Evolutionary conservation across 371 early-diverging fungal genomes (phyloP).

Genomic region (Mortierella sp.): DNA sequence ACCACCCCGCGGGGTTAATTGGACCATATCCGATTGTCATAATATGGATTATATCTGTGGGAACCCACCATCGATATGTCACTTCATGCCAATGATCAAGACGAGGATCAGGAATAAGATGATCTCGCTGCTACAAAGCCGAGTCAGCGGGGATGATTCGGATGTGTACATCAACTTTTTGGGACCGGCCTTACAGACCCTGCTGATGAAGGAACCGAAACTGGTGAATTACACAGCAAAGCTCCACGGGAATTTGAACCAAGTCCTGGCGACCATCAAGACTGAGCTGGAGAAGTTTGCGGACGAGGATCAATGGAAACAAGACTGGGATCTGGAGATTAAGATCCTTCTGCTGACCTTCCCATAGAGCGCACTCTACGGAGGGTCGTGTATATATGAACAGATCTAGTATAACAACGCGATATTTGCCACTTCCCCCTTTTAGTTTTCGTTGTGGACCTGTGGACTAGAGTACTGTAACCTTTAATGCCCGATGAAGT

Average conservation of each 20-base stretch:
- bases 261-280: constrained; percentile 16
- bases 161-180: constrained; percentile 40
- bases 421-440: too few relatives aligned
- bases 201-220: constrained; percentile 12
- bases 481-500: too few relatives aligned
- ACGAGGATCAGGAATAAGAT: constrained; percentile 20
- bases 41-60: constrained; percentile 73
- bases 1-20: constrained; percentile 64
- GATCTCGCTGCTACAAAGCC: neutral
- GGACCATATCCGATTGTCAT: constrained; percentile 67
- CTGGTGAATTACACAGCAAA: constrained; percentile 5
- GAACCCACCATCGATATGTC: constrained; percentile 73
- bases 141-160: constrained; percentile 28
- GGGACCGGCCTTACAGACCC: constrained; percentile 14
- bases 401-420: too few relatives aligned
- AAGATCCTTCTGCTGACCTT: constrained; percentile 31
- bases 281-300: constrained; percentile 10
- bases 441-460: too few relatives aligned
- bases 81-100: constrained; percentile 60
- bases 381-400: too few relatives aligned
- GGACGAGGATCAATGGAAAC: constrained; percentile 17
- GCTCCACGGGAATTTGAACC: constrained; percentile 40
- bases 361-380: too few relatives aligned
- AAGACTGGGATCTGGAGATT: constrained; percentile 44
- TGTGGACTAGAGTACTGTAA: too few relatives aligned